A percentile compares a stretch with the other conserved stretches of the same genome.
phyloP scores from a whole-genome alignment of 2,329 filamentous ascomycete species.

The Hymenoscyphus linearis region DNA sequence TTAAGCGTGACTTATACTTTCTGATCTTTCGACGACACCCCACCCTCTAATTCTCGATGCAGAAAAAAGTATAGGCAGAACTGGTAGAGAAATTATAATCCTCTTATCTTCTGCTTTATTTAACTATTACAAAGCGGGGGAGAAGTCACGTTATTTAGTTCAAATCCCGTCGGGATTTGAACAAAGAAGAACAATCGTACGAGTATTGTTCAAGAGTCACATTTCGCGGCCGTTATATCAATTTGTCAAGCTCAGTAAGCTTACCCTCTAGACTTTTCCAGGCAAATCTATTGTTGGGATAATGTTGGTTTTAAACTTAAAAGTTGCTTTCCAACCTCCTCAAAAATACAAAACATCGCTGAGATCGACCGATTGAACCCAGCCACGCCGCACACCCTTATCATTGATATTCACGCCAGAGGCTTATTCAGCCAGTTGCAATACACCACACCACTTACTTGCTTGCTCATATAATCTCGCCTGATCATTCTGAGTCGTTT shows the following conservation, averaged over 20 bases:
- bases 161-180: neutral
- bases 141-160: neutral
- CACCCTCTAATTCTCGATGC: too few species aligned
- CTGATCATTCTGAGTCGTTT: neutral
- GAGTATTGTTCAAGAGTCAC: neutral
- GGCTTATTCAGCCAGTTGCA: neutral
- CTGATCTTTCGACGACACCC: too few species aligned
- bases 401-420: too few species aligned
- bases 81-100: too few species aligned
- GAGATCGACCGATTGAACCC: neutral
- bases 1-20: too few species aligned
- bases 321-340: neutral
- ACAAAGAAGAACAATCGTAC: neutral
- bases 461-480: neutral
- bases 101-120: too few species aligned
- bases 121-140: neutral
- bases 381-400: neutral
- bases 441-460: neutral
- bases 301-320: neutral
- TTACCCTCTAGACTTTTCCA: neutral
- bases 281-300: too few species aligned
- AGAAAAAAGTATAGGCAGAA: too few species aligned
- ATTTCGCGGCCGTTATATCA: neutral
- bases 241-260: neutral
- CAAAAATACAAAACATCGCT: neutral